phyloP scores from a whole-genome alignment of 768 basidiomycete genomes.

The Lactarius deliciosus region DNA sequence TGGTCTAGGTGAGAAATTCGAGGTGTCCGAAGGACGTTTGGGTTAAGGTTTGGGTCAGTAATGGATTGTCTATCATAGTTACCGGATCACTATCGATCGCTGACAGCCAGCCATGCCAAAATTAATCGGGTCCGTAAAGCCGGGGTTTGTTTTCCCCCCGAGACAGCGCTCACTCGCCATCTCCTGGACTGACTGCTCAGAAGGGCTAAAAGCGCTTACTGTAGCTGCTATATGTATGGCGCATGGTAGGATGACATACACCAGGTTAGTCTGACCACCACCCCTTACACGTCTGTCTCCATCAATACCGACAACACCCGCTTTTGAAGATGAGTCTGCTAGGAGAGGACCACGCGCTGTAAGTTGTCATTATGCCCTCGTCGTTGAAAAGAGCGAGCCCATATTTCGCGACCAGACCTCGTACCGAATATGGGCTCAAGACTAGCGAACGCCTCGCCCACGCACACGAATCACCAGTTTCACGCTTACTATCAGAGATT shows the following conservation, averaged over 20 bases:
- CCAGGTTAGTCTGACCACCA: background rate
- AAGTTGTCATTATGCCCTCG: background rate
- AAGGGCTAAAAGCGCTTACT: background rate
- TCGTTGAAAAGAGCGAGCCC: background rate
- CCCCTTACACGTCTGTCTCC: background rate
- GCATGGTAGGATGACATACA: background rate
- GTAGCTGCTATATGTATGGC: background rate
- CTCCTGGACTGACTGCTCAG: background rate
- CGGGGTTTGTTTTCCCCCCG: background rate
- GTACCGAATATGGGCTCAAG: background rate
- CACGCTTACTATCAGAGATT: conserved; percentile 19
- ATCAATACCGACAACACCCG: background rate
- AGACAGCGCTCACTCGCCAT: background rate
- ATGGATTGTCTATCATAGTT: no score
- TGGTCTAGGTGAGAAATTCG: no score
- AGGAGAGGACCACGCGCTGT: background rate
- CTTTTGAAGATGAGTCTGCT: background rate
- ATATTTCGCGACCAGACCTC: background rate
- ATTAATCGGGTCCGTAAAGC: background rate
- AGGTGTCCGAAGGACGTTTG: no score
- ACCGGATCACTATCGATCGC: no score
- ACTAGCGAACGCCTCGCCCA: background rate
- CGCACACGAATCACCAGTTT: background rate
- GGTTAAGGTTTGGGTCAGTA: no score
- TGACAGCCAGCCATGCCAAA: no score